Conservation (phyloP, 129 eudicot genomes). For the Escallonia rubra region DNA sequence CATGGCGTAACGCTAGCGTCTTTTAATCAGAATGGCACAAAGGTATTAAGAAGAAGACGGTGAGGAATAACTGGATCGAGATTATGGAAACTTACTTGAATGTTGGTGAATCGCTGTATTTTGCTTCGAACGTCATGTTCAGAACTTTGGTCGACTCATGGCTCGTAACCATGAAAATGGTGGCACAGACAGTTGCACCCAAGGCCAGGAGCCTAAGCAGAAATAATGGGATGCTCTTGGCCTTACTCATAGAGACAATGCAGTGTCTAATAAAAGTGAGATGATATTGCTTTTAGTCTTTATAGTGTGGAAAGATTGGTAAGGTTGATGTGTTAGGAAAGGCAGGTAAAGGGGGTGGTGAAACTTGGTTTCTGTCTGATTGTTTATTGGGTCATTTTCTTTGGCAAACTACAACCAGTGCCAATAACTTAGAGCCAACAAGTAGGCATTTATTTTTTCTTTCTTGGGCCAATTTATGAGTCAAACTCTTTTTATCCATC, state of each 20-base stretch:
- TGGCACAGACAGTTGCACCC: slow-evolving; percentile 51
- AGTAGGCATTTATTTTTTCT: neutral
- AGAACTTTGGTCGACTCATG: slow-evolving; percentile 66
- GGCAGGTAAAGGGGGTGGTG: slow-evolving; percentile 39
- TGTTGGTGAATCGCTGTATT: slow-evolving; percentile 66
- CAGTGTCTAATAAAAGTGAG: neutral
- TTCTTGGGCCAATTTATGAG: neutral
- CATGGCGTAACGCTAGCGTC: no score
- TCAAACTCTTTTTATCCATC: no score
- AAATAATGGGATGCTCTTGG: slow-evolving; percentile 44
- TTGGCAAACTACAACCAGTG: slow-evolving; percentile 42
- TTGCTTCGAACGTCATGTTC: slow-evolving; percentile 76
- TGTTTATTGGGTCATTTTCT: slow-evolving; percentile 10
- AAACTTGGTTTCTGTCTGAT: slow-evolving; percentile 8
- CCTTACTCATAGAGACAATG: slow-evolving; percentile 21
- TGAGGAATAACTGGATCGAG: neutral
- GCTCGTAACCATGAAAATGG: slow-evolving; percentile 58
- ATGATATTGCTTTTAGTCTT: neutral
- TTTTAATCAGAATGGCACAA: no score
- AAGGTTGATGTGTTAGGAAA: slow-evolving; percentile 26
- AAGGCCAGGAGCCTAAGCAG: slow-evolving; percentile 70
- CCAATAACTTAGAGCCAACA: slow-evolving; percentile 7
- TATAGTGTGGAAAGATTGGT: neutral
- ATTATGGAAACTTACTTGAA: slow-evolving; percentile 48
- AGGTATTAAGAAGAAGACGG: neutral